Percentiles rank a stretch among this genome's conserved stretches.
Conservation (phyloP, 148 eudicot species). For the Fagopyrum esculentum region DNA sequence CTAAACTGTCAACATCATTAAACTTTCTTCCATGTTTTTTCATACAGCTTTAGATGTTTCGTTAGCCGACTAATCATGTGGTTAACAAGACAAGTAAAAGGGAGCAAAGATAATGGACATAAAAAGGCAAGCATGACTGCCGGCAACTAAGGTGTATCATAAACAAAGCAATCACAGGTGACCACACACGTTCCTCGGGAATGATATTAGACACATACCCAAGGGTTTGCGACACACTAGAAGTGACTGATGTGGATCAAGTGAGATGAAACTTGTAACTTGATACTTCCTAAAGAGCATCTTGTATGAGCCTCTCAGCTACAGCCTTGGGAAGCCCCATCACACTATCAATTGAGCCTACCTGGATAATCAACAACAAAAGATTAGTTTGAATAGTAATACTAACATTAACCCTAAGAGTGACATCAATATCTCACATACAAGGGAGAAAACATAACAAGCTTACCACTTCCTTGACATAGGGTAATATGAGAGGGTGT, state of each 20-base stretch:
- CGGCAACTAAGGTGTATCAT: not conserved
- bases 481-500: slow-evolving; percentile 78
- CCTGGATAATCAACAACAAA: slow-evolving; percentile 28
- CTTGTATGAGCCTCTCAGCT: slow-evolving; percentile 57
- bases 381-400: not conserved
- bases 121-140: not conserved
- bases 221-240: not conserved
- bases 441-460: not conserved
- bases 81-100: not conserved
- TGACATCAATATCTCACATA: not conserved
- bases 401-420: not conserved
- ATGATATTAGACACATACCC: too few species aligned
- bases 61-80: not conserved
- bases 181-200: too few species aligned
- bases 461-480: slow-evolving; percentile 77
- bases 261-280: not conserved
- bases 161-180: not conserved
- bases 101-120: not conserved
- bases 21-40: too few species aligned
- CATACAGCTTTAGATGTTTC: not conserved
- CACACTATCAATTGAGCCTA: slow-evolving; percentile 80
- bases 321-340: slow-evolving; percentile 94
- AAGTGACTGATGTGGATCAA: not conserved
- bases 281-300: slow-evolving; percentile 22
- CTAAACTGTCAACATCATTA: too few species aligned